A percentile compares a stretch with the other conserved stretches of the same genome.
phyloP scores from a whole-genome alignment of 1,284 basidiomycete species.

The Microbotryum silenes-acaulis region DNA sequence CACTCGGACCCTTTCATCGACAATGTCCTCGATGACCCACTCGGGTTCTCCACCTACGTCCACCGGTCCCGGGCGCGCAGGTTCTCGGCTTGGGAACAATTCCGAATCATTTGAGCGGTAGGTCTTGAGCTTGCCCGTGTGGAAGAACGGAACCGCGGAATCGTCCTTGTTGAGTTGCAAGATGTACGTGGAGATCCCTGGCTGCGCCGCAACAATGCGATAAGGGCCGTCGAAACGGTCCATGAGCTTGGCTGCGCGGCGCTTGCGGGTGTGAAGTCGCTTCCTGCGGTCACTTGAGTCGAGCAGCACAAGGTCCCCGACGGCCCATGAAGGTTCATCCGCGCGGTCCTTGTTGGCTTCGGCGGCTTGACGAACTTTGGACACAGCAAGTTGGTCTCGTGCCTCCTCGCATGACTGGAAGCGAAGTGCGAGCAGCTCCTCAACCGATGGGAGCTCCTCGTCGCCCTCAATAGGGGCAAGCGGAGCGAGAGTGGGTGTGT shows the following conservation, averaged over 20 bases:
- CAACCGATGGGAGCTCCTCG: conserved; percentile 21
- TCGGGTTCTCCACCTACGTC: conserved; percentile 1
- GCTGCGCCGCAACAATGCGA: conserved; percentile 22
- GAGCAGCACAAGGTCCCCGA: conserved; percentile 16
- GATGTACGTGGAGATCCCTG: conserved; percentile 23
- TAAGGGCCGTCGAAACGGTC: not conserved
- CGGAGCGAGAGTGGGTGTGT: conserved; percentile 36
- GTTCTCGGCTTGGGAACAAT: not conserved
- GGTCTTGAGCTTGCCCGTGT: conserved; percentile 1
- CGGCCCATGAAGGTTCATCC: conserved; percentile 18
- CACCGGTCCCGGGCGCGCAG: not conserved
- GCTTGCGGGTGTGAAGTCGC: not conserved
- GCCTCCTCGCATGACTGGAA: conserved; percentile 30
- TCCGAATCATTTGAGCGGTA: not conserved
- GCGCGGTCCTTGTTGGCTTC: conserved; percentile 36
- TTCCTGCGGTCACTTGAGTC: conserved; percentile 2
- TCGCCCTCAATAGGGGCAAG: not conserved
- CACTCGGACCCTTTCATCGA: not conserved
- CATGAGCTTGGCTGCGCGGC: conserved; percentile 6
- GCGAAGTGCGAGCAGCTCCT: conserved; percentile 9
- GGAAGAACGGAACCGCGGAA: conserved; percentile 67
- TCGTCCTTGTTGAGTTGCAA: conserved; percentile 26
- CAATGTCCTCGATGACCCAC: not conserved
- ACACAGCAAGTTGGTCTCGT: conserved; percentile 35
- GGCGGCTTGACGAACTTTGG: conserved; percentile 38